phyloP scores from a whole-genome alignment of 176 grass and related monocot species.

The Phoenix roebelenii region DNA sequence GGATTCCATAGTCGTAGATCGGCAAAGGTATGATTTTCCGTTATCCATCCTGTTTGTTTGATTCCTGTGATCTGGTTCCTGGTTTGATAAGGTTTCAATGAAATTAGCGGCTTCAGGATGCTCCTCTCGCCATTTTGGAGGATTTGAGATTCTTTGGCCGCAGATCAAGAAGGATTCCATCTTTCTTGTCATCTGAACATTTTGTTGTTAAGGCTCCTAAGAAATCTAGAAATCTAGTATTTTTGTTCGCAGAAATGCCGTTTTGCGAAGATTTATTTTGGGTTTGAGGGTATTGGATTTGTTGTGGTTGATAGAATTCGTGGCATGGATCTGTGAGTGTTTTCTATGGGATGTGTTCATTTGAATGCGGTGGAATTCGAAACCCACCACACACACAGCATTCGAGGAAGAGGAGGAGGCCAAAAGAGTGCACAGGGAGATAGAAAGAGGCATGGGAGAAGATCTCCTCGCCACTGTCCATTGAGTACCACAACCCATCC shows the following conservation, averaged over 20 bases:
- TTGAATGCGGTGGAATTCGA: slow-evolving; percentile 91
- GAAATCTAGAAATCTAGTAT: background rate
- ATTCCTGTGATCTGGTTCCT: no score
- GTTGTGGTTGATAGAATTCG: slow-evolving; percentile 22
- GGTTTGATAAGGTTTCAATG: no score
- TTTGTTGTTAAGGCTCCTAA: background rate
- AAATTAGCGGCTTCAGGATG: no score
- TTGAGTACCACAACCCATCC: slow-evolving; percentile 87
- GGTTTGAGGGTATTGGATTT: slow-evolving; percentile 2
- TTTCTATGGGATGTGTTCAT: slow-evolving; percentile 90
- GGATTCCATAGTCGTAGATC: no score
- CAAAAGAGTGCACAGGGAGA: background rate
- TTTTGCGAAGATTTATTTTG: slow-evolving; percentile 11
- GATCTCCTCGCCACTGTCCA: slow-evolving; percentile 87
- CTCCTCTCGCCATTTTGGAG: no score
- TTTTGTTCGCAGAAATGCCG: background rate
- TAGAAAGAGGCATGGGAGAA: slow-evolving; percentile 56
- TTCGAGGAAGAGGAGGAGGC: slow-evolving; percentile 20
- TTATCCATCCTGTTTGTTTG: no score
- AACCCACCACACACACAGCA: slow-evolving; percentile 83
- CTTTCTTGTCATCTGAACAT: background rate
- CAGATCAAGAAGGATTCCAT: no score
- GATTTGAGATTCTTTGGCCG: no score
- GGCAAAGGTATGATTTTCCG: no score
- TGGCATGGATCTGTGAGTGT: slow-evolving; percentile 56